These are phyloP conservation scores for Pholiota adiposa DNA, from an alignment of 1,284 basidiomycete genomes.

Conservation along the genomic window DNA sequence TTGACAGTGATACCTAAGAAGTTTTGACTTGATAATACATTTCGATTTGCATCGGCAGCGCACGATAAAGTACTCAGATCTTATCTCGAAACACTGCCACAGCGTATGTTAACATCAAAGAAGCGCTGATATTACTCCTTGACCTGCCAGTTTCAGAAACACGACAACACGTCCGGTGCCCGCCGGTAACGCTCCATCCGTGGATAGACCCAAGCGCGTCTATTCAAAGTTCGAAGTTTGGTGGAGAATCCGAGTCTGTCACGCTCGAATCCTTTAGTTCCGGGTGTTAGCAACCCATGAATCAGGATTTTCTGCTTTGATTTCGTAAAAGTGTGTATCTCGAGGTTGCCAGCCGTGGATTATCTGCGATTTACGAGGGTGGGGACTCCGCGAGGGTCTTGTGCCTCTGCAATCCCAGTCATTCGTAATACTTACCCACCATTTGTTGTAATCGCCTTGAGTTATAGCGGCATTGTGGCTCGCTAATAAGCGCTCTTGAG, in stretches of 20 bases:
- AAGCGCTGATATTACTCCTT: neutral
- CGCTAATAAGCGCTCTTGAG: too few relatives aligned
- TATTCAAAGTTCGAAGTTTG: neutral
- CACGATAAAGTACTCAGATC: neutral
- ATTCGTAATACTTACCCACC: too few relatives aligned
- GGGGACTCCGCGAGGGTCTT: neutral
- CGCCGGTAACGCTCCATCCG: neutral
- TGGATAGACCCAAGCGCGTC: neutral
- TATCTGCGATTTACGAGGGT: neutral
- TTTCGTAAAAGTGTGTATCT: neutral
- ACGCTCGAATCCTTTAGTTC: neutral
- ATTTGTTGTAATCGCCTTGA: too few relatives aligned
- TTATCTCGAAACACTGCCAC: slow-evolving; percentile 1
- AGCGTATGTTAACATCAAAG: neutral
- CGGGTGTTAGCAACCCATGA: neutral
- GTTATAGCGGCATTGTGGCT: too few relatives aligned
- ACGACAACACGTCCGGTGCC: neutral
- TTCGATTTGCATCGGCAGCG: neutral
- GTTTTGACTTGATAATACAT: neutral
- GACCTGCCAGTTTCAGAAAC: neutral
- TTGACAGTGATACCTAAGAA: neutral
- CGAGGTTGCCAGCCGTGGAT: neutral
- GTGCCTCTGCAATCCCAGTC: neutral
- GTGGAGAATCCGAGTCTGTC: neutral
- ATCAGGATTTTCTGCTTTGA: neutral